Base-by-base conservation (phyloP, 257 asterid species). In the Marsdenia floribunda region DNA sequence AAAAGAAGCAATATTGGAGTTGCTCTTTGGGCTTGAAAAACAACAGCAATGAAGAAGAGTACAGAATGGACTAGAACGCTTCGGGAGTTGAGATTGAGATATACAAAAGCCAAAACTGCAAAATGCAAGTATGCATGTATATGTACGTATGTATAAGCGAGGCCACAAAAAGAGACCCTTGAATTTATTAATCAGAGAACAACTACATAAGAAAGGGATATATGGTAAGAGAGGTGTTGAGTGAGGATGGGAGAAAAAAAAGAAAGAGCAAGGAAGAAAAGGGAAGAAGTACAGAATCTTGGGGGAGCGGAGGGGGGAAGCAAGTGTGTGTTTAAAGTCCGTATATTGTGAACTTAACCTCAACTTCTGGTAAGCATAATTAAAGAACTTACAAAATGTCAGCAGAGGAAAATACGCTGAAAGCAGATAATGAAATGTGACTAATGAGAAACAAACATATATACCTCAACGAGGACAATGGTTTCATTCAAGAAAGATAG, bases 391-490 rank as follows among this genome's bases (percentile, higher is more conserved):
- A 75, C 14, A 54, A 44, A 44, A n/a, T 57, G 70, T 68, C 70
- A 76, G 79, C 50, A 68, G 75, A 76, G 40, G 26, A 68, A 76
- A 68, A 26, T 55, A 24, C 3, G 66, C 63, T 53, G 50, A 40
- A 58, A 75, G 58, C 54, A 47, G 74, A 26, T 68, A 40, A 35
- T 53, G 69, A 54, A 53, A 46, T 70, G 42, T 70, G 42, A 50
- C 65, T 33, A 8, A 53, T 65, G 74, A 78, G 85, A 71, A 55
- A 59, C 49, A 71, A 73, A 87, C 89, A 81, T 77, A 85, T 85
- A 84, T 86, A 78, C 88, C 80, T 83, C 65, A 72, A 84, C 78
- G 71, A 71, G 75, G 85, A 85, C 79, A 83, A 82, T 67, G 79
- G 88, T 83, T 69, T 82, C 84, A 82, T 81, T 79, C 86, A 80